Conservation (phyloP, 768 basidiomycete species). For the Leucosporidium creatinivorum region DNA sequence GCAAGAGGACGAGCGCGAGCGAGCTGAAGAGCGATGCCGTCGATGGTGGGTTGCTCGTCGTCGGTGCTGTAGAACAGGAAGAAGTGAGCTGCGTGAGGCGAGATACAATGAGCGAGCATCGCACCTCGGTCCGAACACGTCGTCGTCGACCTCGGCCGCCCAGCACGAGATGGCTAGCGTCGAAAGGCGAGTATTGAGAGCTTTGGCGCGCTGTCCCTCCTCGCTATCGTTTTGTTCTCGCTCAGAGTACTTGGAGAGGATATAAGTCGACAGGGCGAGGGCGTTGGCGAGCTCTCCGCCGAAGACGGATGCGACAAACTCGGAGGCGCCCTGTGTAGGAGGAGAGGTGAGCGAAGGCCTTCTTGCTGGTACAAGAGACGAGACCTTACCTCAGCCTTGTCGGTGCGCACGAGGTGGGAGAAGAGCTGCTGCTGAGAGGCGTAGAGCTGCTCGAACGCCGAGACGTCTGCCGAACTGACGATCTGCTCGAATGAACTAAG, state of each 20-base stretch:
- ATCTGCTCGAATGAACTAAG: constrained; percentile 51
- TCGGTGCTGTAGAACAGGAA: constrained; percentile 50
- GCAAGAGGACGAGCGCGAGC: constrained; percentile 67
- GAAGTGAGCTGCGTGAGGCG: not conserved
- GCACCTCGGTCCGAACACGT: constrained; percentile 29
- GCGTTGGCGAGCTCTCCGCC: constrained; percentile 2
- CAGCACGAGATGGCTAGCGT: not conserved
- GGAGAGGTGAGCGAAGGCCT: not conserved
- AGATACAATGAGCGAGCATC: not conserved
- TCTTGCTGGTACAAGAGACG: not conserved
- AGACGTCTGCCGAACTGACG: constrained; percentile 49
- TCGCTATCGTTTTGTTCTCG: constrained; percentile 1
- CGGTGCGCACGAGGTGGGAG: constrained; percentile 59
- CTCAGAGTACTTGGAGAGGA: not conserved
- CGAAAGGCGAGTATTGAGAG: not conserved
- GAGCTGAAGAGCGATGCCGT: constrained; percentile 65
- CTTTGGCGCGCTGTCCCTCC: not conserved
- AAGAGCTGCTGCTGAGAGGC: constrained; percentile 59
- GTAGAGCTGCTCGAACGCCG: constrained; percentile 56
- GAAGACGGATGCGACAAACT: constrained; percentile 23
- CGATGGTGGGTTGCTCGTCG: constrained; percentile 62
- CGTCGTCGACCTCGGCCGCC: constrained; percentile 5
- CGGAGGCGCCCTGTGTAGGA: constrained; percentile 21
- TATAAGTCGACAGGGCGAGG: not conserved
- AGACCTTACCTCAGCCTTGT: constrained; percentile 62